Conservation (phyloP, 352 stramenopile genomes). For the Peronospora destructor region DNA sequence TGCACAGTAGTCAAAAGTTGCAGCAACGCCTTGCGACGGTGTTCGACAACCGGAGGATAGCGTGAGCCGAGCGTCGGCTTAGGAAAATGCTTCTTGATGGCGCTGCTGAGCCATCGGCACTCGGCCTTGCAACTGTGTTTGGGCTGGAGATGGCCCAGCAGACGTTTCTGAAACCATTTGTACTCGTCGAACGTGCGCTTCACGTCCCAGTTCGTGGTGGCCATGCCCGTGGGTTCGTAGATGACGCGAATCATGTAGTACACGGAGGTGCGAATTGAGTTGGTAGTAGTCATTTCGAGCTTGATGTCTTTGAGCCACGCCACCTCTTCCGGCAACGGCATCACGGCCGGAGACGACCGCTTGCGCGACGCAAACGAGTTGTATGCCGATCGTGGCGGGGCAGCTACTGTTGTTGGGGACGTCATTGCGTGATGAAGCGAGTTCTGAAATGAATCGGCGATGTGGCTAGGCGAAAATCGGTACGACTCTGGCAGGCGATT, state of each 20-base stretch:
- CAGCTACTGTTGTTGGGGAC: constrained; percentile 7
- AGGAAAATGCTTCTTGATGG: constrained; percentile 57
- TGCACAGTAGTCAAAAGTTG: constrained; percentile 29
- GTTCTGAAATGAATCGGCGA: constrained; percentile 27
- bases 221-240: constrained; percentile 12
- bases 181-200: constrained; percentile 40
- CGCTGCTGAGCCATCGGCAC: constrained; percentile 54
- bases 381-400: constrained; percentile 5
- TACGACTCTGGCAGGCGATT: constrained; percentile 19
- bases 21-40: constrained; percentile 25
- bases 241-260: constrained; percentile 28
- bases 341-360: constrained; percentile 21
- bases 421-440: constrained; percentile 17
- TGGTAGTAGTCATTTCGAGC: constrained; percentile 29
- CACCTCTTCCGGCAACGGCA: constrained; percentile 29
- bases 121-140: constrained; percentile 58
- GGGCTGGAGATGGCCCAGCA: constrained; percentile 39
- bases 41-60: constrained; percentile 23
- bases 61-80: constrained; percentile 31
- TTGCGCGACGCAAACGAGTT: constrained; percentile 28
- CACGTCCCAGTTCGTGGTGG: constrained; percentile 29
- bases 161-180: constrained; percentile 39
- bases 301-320: constrained; percentile 33
- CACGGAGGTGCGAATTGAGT: constrained; percentile 20
- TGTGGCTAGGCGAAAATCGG: background rate